Conservation (phyloP, 179 eudicot species). For the Camellia oleifera region DNA sequence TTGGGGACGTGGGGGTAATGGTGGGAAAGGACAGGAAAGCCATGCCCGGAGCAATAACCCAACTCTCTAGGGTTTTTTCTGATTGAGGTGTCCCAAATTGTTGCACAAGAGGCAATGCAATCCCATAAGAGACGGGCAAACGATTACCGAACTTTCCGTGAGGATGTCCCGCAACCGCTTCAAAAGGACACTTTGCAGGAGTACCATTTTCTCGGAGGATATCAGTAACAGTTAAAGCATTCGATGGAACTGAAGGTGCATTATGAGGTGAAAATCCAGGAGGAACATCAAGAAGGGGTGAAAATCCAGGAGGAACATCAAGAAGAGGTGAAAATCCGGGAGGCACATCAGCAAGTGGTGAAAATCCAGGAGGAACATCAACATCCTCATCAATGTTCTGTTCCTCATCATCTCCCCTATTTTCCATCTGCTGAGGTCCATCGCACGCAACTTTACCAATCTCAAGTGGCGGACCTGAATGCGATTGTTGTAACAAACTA, state of each 20-base stretch:
- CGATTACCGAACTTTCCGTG: conserved; percentile 54
- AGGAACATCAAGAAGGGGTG: conserved; percentile 37
- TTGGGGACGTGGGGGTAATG: conserved; percentile 64
- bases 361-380: conserved; percentile 60
- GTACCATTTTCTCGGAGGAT: conserved; percentile 15
- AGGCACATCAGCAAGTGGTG: conserved; percentile 26
- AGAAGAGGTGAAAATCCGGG: conserved; percentile 58
- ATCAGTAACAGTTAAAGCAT: conserved; percentile 17
- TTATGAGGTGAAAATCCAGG: conserved; percentile 60
- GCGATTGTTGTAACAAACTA: conserved; percentile 17
- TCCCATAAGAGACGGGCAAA: conserved; percentile 64
- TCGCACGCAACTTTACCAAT: conserved; percentile 10
- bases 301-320: conserved; percentile 65
- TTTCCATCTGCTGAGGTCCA: conserved; percentile 11
- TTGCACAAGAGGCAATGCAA: conserved; percentile 53
- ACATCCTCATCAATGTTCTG: conserved; percentile 41
- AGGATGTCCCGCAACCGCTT: conserved; percentile 34
- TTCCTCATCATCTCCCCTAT: conserved; percentile 24
- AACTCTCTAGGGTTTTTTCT: conserved; percentile 36
- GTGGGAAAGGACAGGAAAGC: conserved; percentile 87
- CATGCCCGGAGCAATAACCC: conserved; percentile 74
- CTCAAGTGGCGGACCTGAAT: conserved; percentile 23
- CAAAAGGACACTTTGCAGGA: conserved; percentile 25
- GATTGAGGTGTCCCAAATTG: conserved; percentile 49
- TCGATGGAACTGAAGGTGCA: conserved; percentile 15